phyloP scores from a whole-genome alignment of 306 rosid species.

The Notholithocarpus densiflorus region DNA sequence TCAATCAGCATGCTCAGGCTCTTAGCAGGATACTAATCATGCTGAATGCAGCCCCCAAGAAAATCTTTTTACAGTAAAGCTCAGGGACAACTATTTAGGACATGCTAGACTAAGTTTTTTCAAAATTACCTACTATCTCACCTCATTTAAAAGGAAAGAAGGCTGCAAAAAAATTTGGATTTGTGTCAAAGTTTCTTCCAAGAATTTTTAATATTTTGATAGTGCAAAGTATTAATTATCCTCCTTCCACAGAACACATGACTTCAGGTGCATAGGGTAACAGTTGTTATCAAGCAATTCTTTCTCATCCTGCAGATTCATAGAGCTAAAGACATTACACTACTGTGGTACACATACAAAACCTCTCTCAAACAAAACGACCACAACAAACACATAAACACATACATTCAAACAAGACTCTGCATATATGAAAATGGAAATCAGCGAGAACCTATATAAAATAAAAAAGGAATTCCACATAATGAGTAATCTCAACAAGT shows the following conservation, averaged over 20 bases:
- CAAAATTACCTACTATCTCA: conserved; percentile 13
- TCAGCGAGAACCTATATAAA: not conserved
- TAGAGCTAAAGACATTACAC: conserved; percentile 9
- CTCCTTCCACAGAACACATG: conserved; percentile 83
- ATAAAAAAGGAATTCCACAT: not conserved
- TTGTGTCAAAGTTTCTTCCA: conserved; percentile 64
- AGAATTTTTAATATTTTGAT: conserved; percentile 69
- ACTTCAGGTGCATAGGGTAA: conserved; percentile 84
- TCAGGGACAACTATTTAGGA: no score
- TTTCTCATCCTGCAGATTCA: conserved; percentile 58
- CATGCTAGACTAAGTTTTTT: not conserved
- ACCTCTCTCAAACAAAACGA: conserved; percentile 1
- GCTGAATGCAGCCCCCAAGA: not conserved
- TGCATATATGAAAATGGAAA: no score
- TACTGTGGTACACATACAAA: conserved; percentile 13
- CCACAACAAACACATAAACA: no score
- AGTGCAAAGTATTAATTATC: conserved; percentile 88
- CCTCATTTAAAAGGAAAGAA: conserved; percentile 75
- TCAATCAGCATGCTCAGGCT: not conserved
- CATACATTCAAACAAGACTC: no score
- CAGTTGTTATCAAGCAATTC: conserved; percentile 30
- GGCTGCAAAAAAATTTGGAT: conserved; percentile 82
- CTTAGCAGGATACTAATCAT: not conserved
- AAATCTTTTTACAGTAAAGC: not conserved
- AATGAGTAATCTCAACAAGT: not conserved